Evolutionary conservation across 176 grass and related monocot species (phyloP).

Genomic region (Urochloa ruziziensis): DNA sequence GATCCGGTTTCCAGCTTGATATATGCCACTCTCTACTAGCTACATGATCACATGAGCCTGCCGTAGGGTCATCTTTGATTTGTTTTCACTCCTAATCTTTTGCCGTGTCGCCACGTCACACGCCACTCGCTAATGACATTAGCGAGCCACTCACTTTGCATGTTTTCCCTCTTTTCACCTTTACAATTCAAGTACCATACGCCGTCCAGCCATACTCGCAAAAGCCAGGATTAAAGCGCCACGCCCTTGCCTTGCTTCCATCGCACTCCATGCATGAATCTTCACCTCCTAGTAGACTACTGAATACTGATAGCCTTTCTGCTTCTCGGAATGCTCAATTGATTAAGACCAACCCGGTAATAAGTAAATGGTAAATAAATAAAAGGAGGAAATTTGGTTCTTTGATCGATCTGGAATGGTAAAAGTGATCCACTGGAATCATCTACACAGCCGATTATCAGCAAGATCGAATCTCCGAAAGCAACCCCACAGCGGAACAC

Average conservation of each 20-base stretch:
- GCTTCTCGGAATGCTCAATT: background rate
- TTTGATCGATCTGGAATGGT: background rate
- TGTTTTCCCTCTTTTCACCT: background rate
- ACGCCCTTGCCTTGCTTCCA: conserved; percentile 32
- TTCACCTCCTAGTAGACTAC: background rate
- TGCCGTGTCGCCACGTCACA: background rate
- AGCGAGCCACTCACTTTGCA: background rate
- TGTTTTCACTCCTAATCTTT: background rate
- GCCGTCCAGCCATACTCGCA: background rate
- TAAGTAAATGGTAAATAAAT: background rate
- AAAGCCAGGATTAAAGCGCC: conserved; percentile 27
- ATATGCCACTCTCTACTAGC: background rate
- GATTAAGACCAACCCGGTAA: background rate
- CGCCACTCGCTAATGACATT: background rate
- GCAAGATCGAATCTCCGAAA: conserved; percentile 1
- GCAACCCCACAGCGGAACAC: background rate
- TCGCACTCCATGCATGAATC: conserved; percentile 17
- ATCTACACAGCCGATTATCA: too few species aligned
- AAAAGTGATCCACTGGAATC: background rate
- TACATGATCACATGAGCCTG: background rate
- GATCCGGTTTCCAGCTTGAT: background rate
- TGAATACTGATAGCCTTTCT: background rate
- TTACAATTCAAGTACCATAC: background rate
- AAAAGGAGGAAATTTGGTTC: background rate
- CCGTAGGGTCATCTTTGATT: background rate